Base-by-base conservation (phyloP, 441 rosid genomes). In the Metrosideros polymorpha region DNA sequence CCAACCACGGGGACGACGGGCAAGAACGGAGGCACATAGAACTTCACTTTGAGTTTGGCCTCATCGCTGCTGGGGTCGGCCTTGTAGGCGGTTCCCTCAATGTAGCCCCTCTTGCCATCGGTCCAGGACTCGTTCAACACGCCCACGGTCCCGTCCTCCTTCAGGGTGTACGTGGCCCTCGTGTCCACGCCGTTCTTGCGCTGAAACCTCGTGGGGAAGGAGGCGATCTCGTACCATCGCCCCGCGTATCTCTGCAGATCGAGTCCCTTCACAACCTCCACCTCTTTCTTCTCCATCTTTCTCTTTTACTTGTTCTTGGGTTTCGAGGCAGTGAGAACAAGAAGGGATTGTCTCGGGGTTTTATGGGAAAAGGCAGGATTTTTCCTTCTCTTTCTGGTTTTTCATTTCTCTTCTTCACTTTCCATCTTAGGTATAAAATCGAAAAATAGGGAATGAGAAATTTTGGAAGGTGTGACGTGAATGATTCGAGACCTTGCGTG, bases 201-300 rank as follows among this genome's bases (percentile, higher is more conserved):
- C 87, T 97, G 99, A 85, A 92, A 92, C 19, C 50, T 13, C 12
- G 99, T 94, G 0, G 98, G 99, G 87, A 95, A 95, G n/a, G 96
- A 94, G 17, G 99, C 99, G 47, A 97, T 94, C 90, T 97, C 99
- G 88, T 97, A 94, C 99, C 99, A 96, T 49, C 99, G 92, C 7
- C 99, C 99, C 98, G 94, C 94, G 92, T 94, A 97, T n/a, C 97
- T 91, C 85, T 90, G 79, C 83, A 95, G 3, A 87, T 97, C 98
- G 2, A 94, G 84, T 1, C 90, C 92, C 87, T 86, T 93, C 89
- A 94, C 98, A 88, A 94, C 98, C 59, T 93, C 91, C 97, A 95
- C 96, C 88, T 86, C 89, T 84, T 92, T 94, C 85, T 90, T 89
- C 3, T 94, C 90, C 95, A 91, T 84, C 57, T 79, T 59, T 43